Percentiles rank a stretch among this genome's conserved stretches.
phyloP scores from a whole-genome alignment of 2,329 filamentous ascomycete genomes.

The Diaporthe ampelina region DNA sequence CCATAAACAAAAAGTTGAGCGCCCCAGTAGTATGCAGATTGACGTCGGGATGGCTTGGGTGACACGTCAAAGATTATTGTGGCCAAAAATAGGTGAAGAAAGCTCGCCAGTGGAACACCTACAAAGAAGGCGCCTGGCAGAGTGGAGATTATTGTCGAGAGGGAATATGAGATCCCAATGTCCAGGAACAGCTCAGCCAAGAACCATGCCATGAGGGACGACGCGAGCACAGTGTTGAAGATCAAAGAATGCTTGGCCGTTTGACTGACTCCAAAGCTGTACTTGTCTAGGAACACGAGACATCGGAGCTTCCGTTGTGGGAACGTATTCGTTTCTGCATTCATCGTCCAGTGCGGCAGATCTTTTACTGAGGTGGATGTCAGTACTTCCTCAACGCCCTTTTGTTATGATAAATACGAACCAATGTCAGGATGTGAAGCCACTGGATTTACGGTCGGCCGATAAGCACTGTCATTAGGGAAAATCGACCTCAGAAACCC shows the following conservation, averaged over 20 bases:
- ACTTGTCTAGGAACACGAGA: background rate
- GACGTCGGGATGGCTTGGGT: background rate
- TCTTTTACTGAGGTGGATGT: background rate
- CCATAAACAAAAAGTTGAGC: background rate
- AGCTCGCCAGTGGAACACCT: background rate
- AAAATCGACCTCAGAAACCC: background rate
- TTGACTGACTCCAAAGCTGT: background rate
- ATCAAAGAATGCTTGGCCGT: background rate
- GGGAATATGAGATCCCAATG: slow-evolving; percentile 1
- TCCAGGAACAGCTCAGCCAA: background rate
- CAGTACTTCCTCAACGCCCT: background rate
- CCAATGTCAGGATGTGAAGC: background rate
- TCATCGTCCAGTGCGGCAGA: background rate
- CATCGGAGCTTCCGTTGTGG: background rate
- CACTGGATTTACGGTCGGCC: too few relatives aligned
- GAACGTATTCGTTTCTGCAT: background rate
- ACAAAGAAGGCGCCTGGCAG: background rate
- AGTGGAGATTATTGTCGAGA: background rate
- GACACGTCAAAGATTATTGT: background rate
- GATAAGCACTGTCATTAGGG: background rate
- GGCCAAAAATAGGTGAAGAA: background rate
- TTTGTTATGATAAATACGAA: background rate
- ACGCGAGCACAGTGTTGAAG: background rate
- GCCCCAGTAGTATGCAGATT: background rate
- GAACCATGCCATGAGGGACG: background rate